Conservation (phyloP, 306 rosid species). For the Dryas octopetala region DNA sequence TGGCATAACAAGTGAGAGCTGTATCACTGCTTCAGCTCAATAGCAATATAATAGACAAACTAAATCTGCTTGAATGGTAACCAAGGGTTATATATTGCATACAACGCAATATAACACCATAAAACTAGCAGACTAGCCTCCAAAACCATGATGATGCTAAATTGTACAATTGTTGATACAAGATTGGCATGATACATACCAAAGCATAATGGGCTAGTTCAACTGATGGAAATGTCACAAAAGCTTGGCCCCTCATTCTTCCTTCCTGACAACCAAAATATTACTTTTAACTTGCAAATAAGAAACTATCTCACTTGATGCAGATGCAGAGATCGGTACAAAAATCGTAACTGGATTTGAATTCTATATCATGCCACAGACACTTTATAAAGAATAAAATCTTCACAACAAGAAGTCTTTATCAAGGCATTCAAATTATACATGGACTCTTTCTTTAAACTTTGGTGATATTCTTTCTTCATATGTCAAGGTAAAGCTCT, state of each 20-base stretch:
- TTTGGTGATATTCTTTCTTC: not conserved
- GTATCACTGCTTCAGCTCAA: not conserved
- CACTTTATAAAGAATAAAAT: not conserved
- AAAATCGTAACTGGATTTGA: not conserved
- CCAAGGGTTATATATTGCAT: not conserved
- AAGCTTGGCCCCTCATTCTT: constrained; percentile 98
- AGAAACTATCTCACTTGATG: not conserved
- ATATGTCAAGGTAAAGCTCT: not conserved
- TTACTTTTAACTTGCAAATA: not conserved
- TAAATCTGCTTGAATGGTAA: not conserved
- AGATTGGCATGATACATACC: constrained; percentile 42
- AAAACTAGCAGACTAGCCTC: not conserved
- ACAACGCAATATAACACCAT: not conserved
- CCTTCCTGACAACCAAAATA: constrained; percentile 73
- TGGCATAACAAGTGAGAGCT: constrained; percentile 6
- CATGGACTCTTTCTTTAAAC: not conserved
- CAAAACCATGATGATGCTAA: not conserved
- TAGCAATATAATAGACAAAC: constrained; percentile 4
- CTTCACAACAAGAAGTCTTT: not conserved
- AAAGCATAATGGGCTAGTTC: constrained; percentile 82
- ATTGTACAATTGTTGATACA: not conserved
- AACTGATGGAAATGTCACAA: constrained; percentile 80
- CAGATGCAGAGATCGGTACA: not conserved
- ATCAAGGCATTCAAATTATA: not conserved
- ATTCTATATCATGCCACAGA: not conserved